phyloP scores from a whole-genome alignment of 768 basidiomycete genomes.

The Mycena maculata region DNA sequence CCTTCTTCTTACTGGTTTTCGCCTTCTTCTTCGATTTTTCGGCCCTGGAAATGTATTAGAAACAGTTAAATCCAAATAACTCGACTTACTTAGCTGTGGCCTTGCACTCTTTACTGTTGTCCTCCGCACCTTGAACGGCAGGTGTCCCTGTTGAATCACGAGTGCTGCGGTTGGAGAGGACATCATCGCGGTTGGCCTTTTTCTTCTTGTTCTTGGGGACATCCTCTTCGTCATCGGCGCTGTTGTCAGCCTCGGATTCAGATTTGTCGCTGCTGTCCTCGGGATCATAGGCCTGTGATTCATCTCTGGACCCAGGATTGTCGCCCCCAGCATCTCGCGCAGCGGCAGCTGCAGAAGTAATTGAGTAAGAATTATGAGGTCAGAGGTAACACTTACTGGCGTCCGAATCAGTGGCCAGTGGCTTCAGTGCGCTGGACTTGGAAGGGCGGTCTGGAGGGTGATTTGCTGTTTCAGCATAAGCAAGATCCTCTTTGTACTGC shows the following conservation, averaged over 20 bases:
- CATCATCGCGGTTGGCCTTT: constrained; percentile 1
- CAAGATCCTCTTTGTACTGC: background rate
- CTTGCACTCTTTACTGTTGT: background rate
- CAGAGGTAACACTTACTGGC: too few relatives aligned
- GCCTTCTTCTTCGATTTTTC: too few relatives aligned
- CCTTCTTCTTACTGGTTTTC: background rate
- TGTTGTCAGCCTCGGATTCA: background rate
- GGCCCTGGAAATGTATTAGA: background rate
- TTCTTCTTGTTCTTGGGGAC: background rate
- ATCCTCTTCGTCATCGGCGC: background rate
- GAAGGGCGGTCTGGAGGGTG: background rate
- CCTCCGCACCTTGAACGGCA: background rate
- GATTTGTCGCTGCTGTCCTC: background rate
- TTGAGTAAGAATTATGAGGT: too few relatives aligned
- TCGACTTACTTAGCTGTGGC: background rate
- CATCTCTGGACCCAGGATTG: background rate
- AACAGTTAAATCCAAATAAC: background rate
- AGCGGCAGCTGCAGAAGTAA: too few relatives aligned
- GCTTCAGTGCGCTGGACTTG: background rate
- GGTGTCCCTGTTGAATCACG: constrained; percentile 5
- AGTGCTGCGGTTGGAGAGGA: background rate
- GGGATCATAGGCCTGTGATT: background rate
- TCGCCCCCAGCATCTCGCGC: background rate
- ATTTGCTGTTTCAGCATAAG: background rate
- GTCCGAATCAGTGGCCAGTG: too few relatives aligned